Base-by-base conservation (phyloP, 1,139 yeast genomes). In the Yamadazyma atmosphaerica region DNA sequence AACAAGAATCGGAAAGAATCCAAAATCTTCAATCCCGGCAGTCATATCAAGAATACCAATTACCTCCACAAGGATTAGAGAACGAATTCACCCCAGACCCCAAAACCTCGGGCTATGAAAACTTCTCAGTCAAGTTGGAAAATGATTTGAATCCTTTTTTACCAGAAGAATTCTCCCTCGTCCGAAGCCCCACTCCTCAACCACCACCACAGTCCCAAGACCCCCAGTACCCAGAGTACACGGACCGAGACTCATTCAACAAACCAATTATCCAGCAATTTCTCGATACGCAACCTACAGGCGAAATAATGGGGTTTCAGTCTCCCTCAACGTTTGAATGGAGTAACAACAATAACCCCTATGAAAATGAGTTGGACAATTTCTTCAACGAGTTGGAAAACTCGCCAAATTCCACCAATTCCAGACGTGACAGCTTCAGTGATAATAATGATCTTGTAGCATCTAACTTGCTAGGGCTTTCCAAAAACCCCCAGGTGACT, bases 331-430 rank as follows among this genome's bases (percentile, higher is more conserved):
- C 56, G 2, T 62, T 64, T 34, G 68, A 64, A 45, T 68, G 74
- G 65, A 30, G 15, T 12, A 37, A 19, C 5, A 34, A 31, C 5
- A 23, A 34, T 14, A 29, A 38, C n/a, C 18, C 37, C 4, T 38
- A 42, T 32, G 41, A 39, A n/a, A 40, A 41, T 22, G 51, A 47
- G 21, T 33, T 49, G 11, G 43, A 41, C 14, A 38, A 32, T 6
- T 77, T 77, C 50, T 74, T 77, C 52, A 61, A 61, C 33, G 76
- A 74, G 42, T 50, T 70, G 30, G 69, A 65, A 22, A 60, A 59
- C 28, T 60, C 68, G 3, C 68, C 66, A 4, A 40, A 43, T 17
- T 51, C 60, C 4, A 44, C 54, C 1, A 38, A 39, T 14, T 45
- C 55, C 10, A 40, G 52, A 27, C 41, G 52, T 25, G 47, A 48